These are phyloP conservation scores for Gossypium schwendimanii DNA, from an alignment of 441 rosid genomes.

Conservation along the genomic window DNA sequence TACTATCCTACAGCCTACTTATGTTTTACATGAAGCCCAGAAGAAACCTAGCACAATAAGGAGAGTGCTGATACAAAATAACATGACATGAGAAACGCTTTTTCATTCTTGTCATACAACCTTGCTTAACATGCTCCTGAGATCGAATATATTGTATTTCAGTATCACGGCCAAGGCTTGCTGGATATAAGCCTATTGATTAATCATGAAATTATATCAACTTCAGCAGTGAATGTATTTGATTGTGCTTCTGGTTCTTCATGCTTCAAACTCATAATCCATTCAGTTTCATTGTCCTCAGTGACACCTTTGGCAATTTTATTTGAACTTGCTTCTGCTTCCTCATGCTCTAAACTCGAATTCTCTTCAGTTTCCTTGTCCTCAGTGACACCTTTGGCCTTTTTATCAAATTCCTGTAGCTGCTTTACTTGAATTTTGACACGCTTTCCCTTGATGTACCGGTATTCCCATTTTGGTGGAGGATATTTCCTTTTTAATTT, in stretches of 20 bases:
- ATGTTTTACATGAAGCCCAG: background rate
- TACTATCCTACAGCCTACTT: background rate
- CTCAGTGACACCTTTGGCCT: constrained; percentile 16
- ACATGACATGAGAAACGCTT: background rate
- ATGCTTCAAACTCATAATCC: background rate
- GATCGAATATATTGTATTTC: background rate
- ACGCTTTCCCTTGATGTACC: constrained; percentile 82
- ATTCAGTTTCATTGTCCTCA: background rate
- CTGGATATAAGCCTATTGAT: background rate
- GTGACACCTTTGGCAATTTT: background rate
- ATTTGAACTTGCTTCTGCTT: background rate
- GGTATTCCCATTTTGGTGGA: constrained; percentile 70
- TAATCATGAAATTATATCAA: constrained; percentile 7
- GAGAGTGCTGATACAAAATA: background rate
- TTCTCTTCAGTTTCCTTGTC: constrained; percentile 18
- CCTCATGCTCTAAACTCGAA: constrained; percentile 10
- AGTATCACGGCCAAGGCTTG: background rate
- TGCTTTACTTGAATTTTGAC: constrained; percentile 54
- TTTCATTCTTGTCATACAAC: background rate
- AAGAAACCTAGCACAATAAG: background rate
- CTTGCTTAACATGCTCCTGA: background rate
- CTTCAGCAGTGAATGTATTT: background rate
- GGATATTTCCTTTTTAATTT: constrained; percentile 73
- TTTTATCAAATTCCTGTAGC: constrained; percentile 20
- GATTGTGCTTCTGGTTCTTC: background rate